Conservation (phyloP, 495 filamentous ascomycete species). For the Cryomyces minteri region DNA sequence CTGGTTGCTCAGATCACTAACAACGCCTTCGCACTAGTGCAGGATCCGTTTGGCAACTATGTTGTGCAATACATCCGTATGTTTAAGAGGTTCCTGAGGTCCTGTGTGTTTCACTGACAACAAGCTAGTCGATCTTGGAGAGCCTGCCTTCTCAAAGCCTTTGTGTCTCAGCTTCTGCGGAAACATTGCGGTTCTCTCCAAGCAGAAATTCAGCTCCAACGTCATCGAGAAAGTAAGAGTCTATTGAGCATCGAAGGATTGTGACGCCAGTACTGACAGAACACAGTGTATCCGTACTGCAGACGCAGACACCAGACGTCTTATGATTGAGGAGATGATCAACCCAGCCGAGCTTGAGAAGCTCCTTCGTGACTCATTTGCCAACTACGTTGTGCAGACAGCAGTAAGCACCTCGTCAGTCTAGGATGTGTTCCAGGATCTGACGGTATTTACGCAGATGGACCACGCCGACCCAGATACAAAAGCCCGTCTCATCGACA, state of each 20-base stretch:
- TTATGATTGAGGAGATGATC: constrained; percentile 72
- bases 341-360: constrained; percentile 57
- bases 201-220: constrained; percentile 98
- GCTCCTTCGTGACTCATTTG: constrained; percentile 76
- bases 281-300: constrained; percentile 58
- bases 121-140: constrained; percentile 53
- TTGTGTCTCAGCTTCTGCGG: constrained; percentile 59
- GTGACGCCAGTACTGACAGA: no score
- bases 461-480: constrained; percentile 59
- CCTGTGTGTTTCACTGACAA: no score
- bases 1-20: constrained; percentile 71
- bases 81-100: no score
- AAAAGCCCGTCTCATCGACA: constrained; percentile 57
- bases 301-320: constrained; percentile 44
- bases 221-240: constrained; percentile 63
- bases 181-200: constrained; percentile 59
- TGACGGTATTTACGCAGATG: constrained; percentile 17
- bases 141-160: constrained; percentile 66
- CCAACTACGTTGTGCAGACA: constrained; percentile 96
- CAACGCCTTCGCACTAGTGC: constrained; percentile 65
- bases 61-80: constrained; percentile 77
- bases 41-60: constrained; percentile 97
- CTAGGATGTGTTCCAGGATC: background rate
- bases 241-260: no score
- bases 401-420: constrained; percentile 21